Base-by-base conservation (phyloP, 2,329 filamentous ascomycete genomes). In the Didymella exigua region DNA sequence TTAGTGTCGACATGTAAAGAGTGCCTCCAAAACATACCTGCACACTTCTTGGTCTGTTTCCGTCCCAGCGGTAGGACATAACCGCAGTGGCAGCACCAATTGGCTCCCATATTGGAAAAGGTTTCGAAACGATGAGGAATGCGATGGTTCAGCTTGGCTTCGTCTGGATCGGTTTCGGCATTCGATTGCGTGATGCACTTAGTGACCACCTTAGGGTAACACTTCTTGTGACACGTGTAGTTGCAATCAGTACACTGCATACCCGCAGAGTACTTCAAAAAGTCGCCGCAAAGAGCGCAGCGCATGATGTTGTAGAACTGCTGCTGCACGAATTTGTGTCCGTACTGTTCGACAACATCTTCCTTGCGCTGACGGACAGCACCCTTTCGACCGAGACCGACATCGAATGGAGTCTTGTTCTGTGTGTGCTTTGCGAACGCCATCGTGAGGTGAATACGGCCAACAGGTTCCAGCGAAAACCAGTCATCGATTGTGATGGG, bases 261-360 rank as follows among this genome's bases (percentile, higher is more conserved):
- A 59, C 95, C 95, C 19, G 95, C 91, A 43, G 93, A 96, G 75
- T 98, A 98, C 74, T 98, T 99, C 78, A 99, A 88, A 72, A 99
- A 98, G 65, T 99, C 95, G 56, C 93, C 95, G 74, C 95, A 99
- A 30, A 98, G 86, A 13, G 95, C 95, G 77, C 95, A 99, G 59
- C 95, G 93, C 95, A 99, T 99, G 72, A 99, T 97, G 83, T 98
- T 99, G 87, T 98, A 99, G 77, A 99, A 99, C 76, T 97, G 95
- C 75, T 97, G 93, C 71, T 95, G 90, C 51, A 98, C 89, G 72
- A 99, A 99, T 79, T 98, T 99, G 87, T 99, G 95, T 43, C 95
- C 95, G 74, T 96, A 97, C 82, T 97, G 96, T 79, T 99, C 95
- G 78, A 97, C 91, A 4, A 99, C 89, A 70, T 98, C 93, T 76